These are phyloP conservation scores for Penicillium bialowiezense DNA, from an alignment of 495 filamentous ascomycete genomes.

Conservation along the genomic window DNA sequence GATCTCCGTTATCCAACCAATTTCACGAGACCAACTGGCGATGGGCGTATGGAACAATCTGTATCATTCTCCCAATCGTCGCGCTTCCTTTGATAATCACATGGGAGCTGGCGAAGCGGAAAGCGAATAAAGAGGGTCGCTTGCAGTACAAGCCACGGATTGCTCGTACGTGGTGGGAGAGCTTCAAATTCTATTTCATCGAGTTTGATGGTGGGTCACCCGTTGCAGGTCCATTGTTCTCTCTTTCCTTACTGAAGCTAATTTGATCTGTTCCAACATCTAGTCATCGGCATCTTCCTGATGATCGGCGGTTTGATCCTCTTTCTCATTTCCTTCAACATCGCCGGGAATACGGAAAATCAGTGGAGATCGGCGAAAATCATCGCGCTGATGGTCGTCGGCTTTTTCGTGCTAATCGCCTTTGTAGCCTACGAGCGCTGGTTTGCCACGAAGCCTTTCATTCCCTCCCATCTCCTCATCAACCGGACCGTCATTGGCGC, in stretches of 20 bases:
- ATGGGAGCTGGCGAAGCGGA: slow-evolving; percentile 50
- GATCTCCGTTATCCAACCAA: slow-evolving; percentile 22
- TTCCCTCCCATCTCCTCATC: slow-evolving; percentile 54
- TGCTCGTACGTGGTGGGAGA: slow-evolving; percentile 38
- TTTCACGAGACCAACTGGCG: slow-evolving; percentile 53
- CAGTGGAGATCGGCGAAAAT: slow-evolving; percentile 52
- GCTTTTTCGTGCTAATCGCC: slow-evolving; percentile 47
- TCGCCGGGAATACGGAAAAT: slow-evolving; percentile 41
- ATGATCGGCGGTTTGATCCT: slow-evolving; percentile 54
- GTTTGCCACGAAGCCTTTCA: slow-evolving; percentile 53
- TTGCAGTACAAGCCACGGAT: slow-evolving; percentile 28
- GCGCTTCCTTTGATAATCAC: slow-evolving; percentile 46
- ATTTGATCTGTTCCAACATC: background rate
- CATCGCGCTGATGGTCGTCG: slow-evolving; percentile 57
- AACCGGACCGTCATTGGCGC: slow-evolving; percentile 65
- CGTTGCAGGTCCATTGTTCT: too few relatives aligned
- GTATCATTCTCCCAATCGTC: slow-evolving; percentile 55
- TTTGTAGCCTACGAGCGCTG: slow-evolving; percentile 58
- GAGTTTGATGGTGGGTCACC: slow-evolving; percentile 53
- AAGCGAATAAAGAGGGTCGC: slow-evolving; percentile 45
- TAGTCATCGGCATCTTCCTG: slow-evolving; percentile 54
- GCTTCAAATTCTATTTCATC: slow-evolving; percentile 47
- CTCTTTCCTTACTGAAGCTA: background rate
- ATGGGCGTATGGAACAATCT: slow-evolving; percentile 59
- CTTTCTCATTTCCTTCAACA: slow-evolving; percentile 59